Evolutionary conservation across 2,329 filamentous ascomycete genomes (phyloP), one percentile per base, ranked within the genome.

Genomic region (Colletotrichum destructivum): DNA sequence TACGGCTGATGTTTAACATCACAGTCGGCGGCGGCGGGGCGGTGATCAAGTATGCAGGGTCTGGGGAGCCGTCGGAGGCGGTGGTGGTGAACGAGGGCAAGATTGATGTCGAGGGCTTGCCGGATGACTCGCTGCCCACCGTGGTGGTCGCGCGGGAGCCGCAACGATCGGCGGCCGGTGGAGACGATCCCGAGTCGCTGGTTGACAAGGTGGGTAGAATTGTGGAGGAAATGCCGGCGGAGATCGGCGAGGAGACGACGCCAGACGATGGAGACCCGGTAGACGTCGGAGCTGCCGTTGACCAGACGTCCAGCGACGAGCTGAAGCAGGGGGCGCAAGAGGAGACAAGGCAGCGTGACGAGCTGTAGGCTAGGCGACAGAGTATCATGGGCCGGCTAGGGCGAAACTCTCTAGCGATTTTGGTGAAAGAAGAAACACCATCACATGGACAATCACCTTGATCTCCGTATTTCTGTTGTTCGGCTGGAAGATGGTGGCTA

Each of bases 1-100:
- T 96, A n/a, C 91, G 91, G 76, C 80, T 93, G 23, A 74, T 92
- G 13, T 92, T 92, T 77, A 90, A 88, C 38, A 80, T 89, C 63
- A 80, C 88, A 16, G 84, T 91, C 70, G 86, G 86, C 18, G 83
- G 91, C 3, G 81, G 92, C 26, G 85, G 86, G 42, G 85, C 83
- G 1, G 81, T 91, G 16, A 85, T 88, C 76, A 77, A 60, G 75
- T 76, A 69, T 15, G 77, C 75, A 5, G 71, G 73, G 60, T 75
- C 74, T n/a, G 76, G 64, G 2, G 72, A 46, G 42, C 13, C 69
- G 31, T 60, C 59, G 13, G 69, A 76, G n/a, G 76, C 71, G 71
- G 72, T 76, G 13, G 65, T 79, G 78, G 77, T 75, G 79, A 66
- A 73, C 44, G 71, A 75, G 15, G 66, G 76, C 16, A 78, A 73